Base-by-base conservation (phyloP, 306 rosid species). In the Glycyrrhiza uralensis region DNA sequence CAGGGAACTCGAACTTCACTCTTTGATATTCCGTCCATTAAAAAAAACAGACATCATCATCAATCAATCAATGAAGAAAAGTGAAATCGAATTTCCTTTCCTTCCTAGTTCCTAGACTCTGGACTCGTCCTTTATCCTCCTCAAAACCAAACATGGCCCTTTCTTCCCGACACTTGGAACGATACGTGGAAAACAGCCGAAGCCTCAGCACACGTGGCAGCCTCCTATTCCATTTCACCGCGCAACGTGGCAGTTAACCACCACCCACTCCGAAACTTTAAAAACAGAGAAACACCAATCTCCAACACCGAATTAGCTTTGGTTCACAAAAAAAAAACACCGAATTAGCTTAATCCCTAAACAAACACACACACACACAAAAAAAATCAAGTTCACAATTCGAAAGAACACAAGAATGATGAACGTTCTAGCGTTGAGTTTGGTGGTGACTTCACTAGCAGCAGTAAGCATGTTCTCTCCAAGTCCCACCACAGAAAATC, bases 381-480 rank as follows among this genome's bases (percentile, higher is more conserved):
- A 0, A 6, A 18, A 22, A n/a, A 20, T 6, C 4, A 11, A n/a
- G 0, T 5, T 11, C 14, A 0, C 11, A 1, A 45, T 8, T 3
- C 22, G 24, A n/a, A 62, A n/a, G 42, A 35, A 51, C 5, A 3
- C 30, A 17, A 70, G 8, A 36, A 93, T 90, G 97, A 86, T 83
- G 78, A 93, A 94, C 69, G 61, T 77, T 4, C 36, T 91, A 9
- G 86, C 85, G 3, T 14, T 87, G 28, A 79, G 68, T 76, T 88
- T 94, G 4, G 49, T 87, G 7, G 2, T 74, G 23, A 81, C 86
- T 58, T 86, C 98, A 4, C 82, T 91, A 0, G 80, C 80, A 20
- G 66, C 84, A 4, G 83, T 90, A 0, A 92, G 83, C 5, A 11
- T 94, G 5, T 86, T 85, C 80, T 83, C 91, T 59, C 91, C 98